Conservation (phyloP, 1,139 yeast genomes). For the Candida pseudoviswanathii region DNA sequence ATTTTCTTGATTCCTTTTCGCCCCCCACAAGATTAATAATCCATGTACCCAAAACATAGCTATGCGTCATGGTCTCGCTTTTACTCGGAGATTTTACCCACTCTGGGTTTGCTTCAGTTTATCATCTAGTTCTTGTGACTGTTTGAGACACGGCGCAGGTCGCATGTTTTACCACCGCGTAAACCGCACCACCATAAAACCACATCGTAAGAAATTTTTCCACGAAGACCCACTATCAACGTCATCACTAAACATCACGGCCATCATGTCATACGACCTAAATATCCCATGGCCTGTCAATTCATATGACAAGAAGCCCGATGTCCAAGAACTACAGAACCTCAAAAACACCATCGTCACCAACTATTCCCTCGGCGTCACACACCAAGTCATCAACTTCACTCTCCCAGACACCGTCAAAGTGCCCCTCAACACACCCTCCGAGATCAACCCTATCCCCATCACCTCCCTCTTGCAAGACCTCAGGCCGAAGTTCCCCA, state of each 20-base stretch:
- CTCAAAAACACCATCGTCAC: conserved; percentile 56
- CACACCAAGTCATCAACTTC: conserved; percentile 74
- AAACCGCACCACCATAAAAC: not conserved
- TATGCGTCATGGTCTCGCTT: too few relatives aligned
- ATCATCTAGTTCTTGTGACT: not conserved
- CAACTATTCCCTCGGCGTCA: conserved; percentile 65
- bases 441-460: conserved; percentile 42
- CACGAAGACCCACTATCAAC: not conserved
- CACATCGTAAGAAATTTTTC: not conserved
- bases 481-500: conserved; percentile 38
- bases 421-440: conserved; percentile 48
- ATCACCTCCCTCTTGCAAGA: conserved; percentile 23
- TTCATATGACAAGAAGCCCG: conserved; percentile 45
- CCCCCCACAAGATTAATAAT: not conserved
- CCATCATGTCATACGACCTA: conserved; percentile 56
- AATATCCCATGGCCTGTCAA: conserved; percentile 81
- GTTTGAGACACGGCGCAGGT: not conserved
- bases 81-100: not conserved
- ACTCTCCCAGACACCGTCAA: conserved; percentile 56
- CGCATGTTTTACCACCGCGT: not conserved
- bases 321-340: conserved; percentile 40
- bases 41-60: not conserved
- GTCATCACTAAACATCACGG: not conserved
- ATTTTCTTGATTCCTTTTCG: not conserved
- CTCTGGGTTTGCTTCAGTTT: not conserved